Evolutionary conservation across 768 basidiomycete genomes (phyloP), one percentile per base, ranked within the genome.

Genomic region (Imleria badia): DNA sequence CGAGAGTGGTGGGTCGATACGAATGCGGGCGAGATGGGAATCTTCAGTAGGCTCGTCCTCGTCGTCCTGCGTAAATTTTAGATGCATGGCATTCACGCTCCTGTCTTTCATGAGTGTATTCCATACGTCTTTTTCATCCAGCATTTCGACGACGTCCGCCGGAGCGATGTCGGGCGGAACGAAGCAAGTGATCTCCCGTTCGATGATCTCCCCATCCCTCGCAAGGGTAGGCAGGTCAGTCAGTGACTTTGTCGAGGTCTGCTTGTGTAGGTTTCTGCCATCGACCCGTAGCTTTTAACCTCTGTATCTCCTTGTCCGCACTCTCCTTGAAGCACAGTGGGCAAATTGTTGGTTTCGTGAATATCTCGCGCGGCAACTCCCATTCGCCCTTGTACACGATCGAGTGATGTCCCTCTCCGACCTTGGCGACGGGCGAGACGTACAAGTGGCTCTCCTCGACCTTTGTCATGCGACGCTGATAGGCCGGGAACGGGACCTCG

Each of bases 321-420:
- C 73, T 71, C 5, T 70, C 67, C 13, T 63, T 33, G 26, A 78
- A 67, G 45, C 82, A 83, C 8, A 51, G 8, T 0, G 44, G 31
- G 63, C 81, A 83, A 2, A 81, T 20, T 0, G 60, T 55, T 2
- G 71, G 67, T 3, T 63, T 66, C 7, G 68, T 46, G 5, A 81
- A 66, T 8, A 76, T 17, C 17, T 71, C 65, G 1, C 76, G 74
- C 2, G 84, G 83, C 2, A 86, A 60, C 38, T 81, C 80, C 72
- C 78, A 78, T 50, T 81, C 78, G 7, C 75, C 81, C 38, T 71
- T 61, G 59, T 81, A 79, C 0, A 82, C 80, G 34, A 66, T 44
- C 0, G 85, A 85, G 60, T 86, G 85, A 59, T 81, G 60, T 0
- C 85, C 84, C 0, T 14, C 1, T 5, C 83, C 84, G 9, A 75